phyloP scores from a whole-genome alignment of 140 eudicot species.

The Anethum foeniculum region DNA sequence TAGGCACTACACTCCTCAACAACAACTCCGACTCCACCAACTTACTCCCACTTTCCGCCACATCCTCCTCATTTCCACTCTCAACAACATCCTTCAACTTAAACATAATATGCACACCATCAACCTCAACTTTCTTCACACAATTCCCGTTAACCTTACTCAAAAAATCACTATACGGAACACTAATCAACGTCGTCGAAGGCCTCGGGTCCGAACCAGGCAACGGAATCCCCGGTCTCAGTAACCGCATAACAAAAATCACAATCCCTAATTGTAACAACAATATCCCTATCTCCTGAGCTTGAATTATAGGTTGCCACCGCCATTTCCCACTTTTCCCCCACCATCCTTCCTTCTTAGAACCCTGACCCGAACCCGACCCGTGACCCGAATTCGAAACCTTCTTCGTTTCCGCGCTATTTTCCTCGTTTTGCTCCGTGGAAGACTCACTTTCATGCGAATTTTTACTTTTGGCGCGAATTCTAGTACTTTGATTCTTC shows the following conservation, averaged over 20 bases:
- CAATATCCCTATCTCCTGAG: constrained; percentile 83
- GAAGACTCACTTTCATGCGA: constrained; percentile 74
- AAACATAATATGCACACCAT: constrained; percentile 90
- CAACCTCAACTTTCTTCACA: constrained; percentile 95
- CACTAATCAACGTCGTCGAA: constrained; percentile 61
- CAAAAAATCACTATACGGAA: constrained; percentile 88
- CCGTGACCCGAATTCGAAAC: constrained; percentile 23
- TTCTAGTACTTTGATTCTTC: constrained; percentile 20
- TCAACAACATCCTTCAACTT: constrained; percentile 45
- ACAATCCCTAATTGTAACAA: constrained; percentile 79
- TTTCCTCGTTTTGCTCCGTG: constrained; percentile 39
- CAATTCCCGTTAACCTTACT: constrained; percentile 62
- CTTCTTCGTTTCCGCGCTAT: constrained; percentile 27
- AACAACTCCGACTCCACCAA: constrained; percentile 74
- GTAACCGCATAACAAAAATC: constrained; percentile 79
- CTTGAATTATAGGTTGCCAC: constrained; percentile 90
- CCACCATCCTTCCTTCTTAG: constrained; percentile 42
- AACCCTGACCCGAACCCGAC: constrained; percentile 1
- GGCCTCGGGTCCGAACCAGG: constrained; percentile 88
- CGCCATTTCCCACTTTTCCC: constrained; percentile 60
- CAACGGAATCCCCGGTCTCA: constrained; percentile 75
- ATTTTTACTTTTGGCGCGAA: constrained; percentile 46
- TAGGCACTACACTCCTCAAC: constrained; percentile 53
- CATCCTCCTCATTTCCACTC: constrained; percentile 19
- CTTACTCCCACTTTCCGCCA: constrained; percentile 25